These are phyloP conservation scores for Mortierella antarctica DNA, from an alignment of 192 early-diverging fungal species.

Conservation along the genomic window DNA sequence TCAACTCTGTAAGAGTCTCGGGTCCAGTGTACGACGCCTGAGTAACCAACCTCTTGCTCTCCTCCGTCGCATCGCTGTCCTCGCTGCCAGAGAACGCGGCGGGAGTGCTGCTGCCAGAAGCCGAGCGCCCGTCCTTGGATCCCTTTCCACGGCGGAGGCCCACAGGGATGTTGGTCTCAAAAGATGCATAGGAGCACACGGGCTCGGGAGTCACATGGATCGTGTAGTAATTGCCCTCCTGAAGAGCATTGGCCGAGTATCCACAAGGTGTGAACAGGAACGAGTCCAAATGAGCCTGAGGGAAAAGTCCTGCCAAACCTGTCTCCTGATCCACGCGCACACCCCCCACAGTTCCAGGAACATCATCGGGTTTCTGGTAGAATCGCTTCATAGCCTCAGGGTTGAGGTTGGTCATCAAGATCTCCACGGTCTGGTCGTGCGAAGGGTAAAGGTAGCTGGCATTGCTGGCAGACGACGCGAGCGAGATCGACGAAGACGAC, in stretches of 20 bases:
- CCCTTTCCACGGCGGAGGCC: constrained; percentile 56
- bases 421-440: constrained; percentile 95
- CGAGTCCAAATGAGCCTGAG: constrained; percentile 84
- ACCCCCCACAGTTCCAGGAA: constrained; percentile 71
- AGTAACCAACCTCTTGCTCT: constrained; percentile 73
- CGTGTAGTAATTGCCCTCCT: constrained; percentile 89
- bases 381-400: constrained; percentile 83
- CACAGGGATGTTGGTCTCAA: constrained; percentile 92
- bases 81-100: constrained; percentile 34
- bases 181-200: constrained; percentile 99
- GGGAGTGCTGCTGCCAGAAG: constrained; percentile 24
- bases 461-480: constrained; percentile 41
- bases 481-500: constrained; percentile 51
- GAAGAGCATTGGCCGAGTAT: constrained; percentile 92
- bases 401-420: constrained; percentile 94
- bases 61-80: constrained; percentile 27
- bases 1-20: constrained; percentile 76
- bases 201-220: constrained; percentile 98
- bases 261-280: constrained; percentile 96
- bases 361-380: constrained; percentile 72
- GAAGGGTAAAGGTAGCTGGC: constrained; percentile 48
- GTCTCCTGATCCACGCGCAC: constrained; percentile 77
- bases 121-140: constrained; percentile 1
- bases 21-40: constrained; percentile 80
- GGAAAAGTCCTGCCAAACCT: constrained; percentile 86